Base-by-base conservation (phyloP, 108 stramenopile genomes). In the Skeletonema menzelii region DNA sequence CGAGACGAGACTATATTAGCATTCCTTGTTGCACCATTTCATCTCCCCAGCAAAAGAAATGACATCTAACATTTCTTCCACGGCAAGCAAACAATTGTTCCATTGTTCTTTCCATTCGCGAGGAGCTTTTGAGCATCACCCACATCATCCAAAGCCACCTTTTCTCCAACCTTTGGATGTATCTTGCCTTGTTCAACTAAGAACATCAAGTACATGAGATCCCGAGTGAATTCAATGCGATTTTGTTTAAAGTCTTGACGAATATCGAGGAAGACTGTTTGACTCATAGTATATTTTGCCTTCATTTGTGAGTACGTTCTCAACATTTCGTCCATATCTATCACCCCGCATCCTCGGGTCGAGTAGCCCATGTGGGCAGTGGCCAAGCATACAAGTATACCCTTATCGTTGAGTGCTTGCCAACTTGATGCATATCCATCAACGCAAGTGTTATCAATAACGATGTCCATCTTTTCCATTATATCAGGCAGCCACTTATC, bases 71-170 rank as follows among this genome's bases (percentile, higher is more conserved):
- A 46, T 46, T 65, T 53, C 69, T 86, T 87, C 90, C 90, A 91
- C 47, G 90, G 90, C 55, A 84, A 53, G 61, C 90, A 91, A 4
- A 91, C 87, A 55, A 91, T 73, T 24, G 77, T 77, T 4, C 90
- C 90, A 57, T 83, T 65, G 13, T 72, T 58, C 37, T 85, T 84
- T 24, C 84, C 85, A 47, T 61, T 63, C 62, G 82, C 80, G 24
- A 91, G 35, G 13, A 80, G 67, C 53, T 69, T 65, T 42, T 91
- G 90, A 20, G 84, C 82, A 62, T 82, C 79, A 6, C 79, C 78
- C 17, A 91, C 90, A 49, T 88, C 84, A 30, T 75, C 72, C 35
- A 91, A 61, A 17, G 76, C 57, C 15, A 91, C 81, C 28, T 80
- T 70, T 49, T 87, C 79, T 27, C 82, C 83, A 77, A 88, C 84